Evolutionary conservation across 768 basidiomycete genomes (phyloP).

Genomic region (Suillus decipiens): DNA sequence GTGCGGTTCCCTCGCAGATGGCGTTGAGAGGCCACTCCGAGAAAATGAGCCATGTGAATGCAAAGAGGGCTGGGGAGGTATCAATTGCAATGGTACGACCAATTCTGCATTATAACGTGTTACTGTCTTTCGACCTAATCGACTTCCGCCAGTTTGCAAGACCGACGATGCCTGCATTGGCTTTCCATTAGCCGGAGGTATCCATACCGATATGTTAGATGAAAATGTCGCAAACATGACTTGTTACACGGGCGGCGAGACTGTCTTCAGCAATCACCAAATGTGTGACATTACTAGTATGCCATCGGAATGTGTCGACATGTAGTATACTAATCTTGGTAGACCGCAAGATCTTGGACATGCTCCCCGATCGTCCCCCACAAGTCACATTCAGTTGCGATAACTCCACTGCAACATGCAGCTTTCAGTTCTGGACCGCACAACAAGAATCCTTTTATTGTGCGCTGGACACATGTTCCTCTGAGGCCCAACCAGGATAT

Average conservation of each 20-base stretch:
- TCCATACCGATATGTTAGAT: conserved; percentile 41
- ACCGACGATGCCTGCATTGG: conserved; percentile 75
- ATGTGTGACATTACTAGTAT: conserved; percentile 98
- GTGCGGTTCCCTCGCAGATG: conserved; percentile 93
- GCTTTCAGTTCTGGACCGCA: conserved; percentile 98
- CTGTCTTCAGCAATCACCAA: conserved; percentile 94
- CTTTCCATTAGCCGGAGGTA: conserved; percentile 64
- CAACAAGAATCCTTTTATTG: conserved; percentile 97
- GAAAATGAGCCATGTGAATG: conserved; percentile 82
- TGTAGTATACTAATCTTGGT: background rate
- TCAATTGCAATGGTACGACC: conserved; percentile 92
- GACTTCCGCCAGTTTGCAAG: conserved; percentile 49
- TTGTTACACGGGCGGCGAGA: conserved; percentile 91
- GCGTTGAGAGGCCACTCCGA: conserved; percentile 79
- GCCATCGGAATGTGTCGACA: conserved; percentile 29
- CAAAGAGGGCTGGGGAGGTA: conserved; percentile 92
- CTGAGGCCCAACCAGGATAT: conserved; percentile 48
- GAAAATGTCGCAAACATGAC: conserved; percentile 68
- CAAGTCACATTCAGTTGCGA: conserved; percentile 98
- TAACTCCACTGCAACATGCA: conserved; percentile 59
- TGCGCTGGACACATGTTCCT: conserved; percentile 70
- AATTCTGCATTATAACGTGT: background rate
- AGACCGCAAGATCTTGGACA: conserved; percentile 95
- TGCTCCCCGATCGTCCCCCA: conserved; percentile 85
- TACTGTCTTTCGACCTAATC: background rate